These are phyloP conservation scores for Phytophthora uliginosa DNA, from an alignment of 352 stramenopile genomes.

Conservation along the genomic window DNA sequence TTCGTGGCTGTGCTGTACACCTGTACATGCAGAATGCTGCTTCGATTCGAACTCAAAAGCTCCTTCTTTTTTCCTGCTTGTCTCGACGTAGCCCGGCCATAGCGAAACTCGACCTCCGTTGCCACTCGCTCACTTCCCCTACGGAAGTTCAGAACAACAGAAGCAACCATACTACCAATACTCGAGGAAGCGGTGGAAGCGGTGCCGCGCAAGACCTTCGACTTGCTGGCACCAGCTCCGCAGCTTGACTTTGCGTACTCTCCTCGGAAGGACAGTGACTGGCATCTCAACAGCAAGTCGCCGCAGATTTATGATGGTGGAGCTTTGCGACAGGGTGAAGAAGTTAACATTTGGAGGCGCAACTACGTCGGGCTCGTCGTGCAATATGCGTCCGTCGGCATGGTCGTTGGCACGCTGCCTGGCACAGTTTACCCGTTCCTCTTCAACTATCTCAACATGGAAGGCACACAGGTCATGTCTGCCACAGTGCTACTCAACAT, in stretches of 20 bases:
- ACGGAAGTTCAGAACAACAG: slow-evolving; percentile 6
- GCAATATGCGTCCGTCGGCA: slow-evolving; percentile 55
- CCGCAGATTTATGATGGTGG: slow-evolving; percentile 29
- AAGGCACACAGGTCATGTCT: slow-evolving; percentile 51
- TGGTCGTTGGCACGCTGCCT: slow-evolving; percentile 52
- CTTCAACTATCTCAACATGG: slow-evolving; percentile 62
- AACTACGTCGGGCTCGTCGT: slow-evolving; percentile 54
- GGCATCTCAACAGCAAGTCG: slow-evolving; percentile 27
- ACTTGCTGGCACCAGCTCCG: slow-evolving; percentile 12
- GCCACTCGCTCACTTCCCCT: slow-evolving; percentile 10
- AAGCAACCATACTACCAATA: slow-evolving; percentile 29
- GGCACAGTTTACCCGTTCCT: slow-evolving; percentile 60
- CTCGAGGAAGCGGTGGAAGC: slow-evolving; percentile 23
- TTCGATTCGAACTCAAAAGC: not conserved
- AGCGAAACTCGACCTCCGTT: not conserved
- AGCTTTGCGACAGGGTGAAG: slow-evolving; percentile 26
- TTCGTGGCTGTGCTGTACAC: not conserved
- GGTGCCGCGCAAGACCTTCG: slow-evolving; percentile 18
- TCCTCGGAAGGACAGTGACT: slow-evolving; percentile 16
- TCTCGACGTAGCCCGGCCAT: not conserved
- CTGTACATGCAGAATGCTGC: not conserved
- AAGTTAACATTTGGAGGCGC: slow-evolving; percentile 43
- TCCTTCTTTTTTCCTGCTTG: not conserved
- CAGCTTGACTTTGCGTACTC: slow-evolving; percentile 3
- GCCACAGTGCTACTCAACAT: slow-evolving; percentile 49